Evolutionary conservation across 225 moss, liverwort and hornwort genomes (phyloP).

Genomic region (Pseudoscleropodium purum): DNA sequence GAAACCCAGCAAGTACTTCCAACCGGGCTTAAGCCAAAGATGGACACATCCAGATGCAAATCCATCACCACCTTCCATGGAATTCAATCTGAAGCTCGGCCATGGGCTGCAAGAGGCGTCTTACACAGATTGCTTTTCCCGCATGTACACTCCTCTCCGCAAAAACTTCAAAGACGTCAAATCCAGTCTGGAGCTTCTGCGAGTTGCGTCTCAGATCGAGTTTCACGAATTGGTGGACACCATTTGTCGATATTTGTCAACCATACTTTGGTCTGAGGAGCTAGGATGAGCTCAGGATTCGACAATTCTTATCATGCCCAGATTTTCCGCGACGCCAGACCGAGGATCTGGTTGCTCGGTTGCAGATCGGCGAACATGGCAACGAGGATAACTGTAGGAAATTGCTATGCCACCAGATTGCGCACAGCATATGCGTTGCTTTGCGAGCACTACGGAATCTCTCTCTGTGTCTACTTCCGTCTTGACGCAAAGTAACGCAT

Average conservation of each 20-base stretch:
- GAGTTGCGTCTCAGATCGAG: not conserved
- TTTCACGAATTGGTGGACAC: not conserved
- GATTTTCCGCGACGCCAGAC: not conserved
- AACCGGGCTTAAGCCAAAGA: not conserved
- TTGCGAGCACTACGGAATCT: too few relatives aligned
- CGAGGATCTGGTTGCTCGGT: not conserved
- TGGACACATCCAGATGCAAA: not conserved
- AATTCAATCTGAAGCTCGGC: not conserved
- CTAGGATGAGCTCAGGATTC: not conserved
- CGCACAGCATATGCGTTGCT: not conserved
- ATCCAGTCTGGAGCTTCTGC: not conserved
- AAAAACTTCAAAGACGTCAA: not conserved
- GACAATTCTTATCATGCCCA: not conserved
- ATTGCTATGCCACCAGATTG: not conserved
- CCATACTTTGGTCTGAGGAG: not conserved
- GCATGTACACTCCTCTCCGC: not conserved
- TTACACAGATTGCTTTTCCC: not conserved
- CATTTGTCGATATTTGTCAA: not conserved
- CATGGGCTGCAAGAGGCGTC: not conserved
- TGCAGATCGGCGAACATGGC: not conserved
- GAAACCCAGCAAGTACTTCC: not conserved
- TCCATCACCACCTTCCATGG: too few relatives aligned
- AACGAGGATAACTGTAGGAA: not conserved
- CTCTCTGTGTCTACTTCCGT: too few relatives aligned
- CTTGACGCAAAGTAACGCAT: fast-evolving